Percentiles rank a stretch among this genome's conserved stretches.
Evolutionary conservation across 1,284 basidiomycete genomes (phyloP).

Genomic region (Exobasidium cylindrosporum): DNA sequence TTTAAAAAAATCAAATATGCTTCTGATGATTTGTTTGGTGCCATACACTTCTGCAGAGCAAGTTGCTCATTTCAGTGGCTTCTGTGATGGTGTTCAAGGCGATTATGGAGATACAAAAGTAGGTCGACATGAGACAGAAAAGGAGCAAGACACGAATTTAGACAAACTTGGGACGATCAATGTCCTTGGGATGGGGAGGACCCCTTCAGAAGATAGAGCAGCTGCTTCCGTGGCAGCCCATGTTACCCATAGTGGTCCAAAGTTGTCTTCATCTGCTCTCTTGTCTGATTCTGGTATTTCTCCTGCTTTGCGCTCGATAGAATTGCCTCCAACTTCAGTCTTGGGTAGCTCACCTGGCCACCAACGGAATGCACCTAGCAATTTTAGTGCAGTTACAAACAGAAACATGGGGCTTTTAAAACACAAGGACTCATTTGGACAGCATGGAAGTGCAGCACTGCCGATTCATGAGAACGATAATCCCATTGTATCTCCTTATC

Average conservation of each 20-base stretch:
- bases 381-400: not conserved
- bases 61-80: too few species aligned
- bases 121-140: too few species aligned
- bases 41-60: too few species aligned
- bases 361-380: not conserved
- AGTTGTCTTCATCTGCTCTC: not conserved
- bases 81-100: too few species aligned
- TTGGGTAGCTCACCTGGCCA: not conserved
- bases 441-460: too few species aligned
- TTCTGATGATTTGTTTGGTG: too few species aligned
- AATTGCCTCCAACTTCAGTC: not conserved
- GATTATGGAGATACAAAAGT: too few species aligned
- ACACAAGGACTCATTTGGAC: conserved; percentile 14
- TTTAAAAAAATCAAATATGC: too few species aligned
- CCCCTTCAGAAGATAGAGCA: not conserved
- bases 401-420: not conserved
- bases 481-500: too few species aligned
- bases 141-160: not conserved
- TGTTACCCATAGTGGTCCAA: not conserved
- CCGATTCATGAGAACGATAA: too few species aligned
- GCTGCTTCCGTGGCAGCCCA: not conserved
- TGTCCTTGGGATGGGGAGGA: conserved; percentile 2
- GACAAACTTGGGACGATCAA: conserved; percentile 1
- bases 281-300: not conserved
- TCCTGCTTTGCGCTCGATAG: not conserved